These are phyloP conservation scores for Trichoderma breve DNA, from an alignment of 2,329 filamentous ascomycete species.

Conservation along the genomic window DNA sequence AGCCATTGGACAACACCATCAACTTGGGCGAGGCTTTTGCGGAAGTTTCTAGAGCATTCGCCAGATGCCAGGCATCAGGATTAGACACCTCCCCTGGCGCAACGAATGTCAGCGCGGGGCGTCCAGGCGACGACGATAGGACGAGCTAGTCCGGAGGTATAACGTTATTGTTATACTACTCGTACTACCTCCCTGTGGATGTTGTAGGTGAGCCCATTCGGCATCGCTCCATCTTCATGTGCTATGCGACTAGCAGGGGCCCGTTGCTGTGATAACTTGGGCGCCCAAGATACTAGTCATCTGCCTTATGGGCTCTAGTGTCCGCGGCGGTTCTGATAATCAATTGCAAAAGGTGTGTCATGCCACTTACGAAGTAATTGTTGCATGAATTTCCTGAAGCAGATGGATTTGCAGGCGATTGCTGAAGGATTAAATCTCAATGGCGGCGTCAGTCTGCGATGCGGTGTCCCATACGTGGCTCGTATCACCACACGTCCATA, in stretches of 20 bases:
- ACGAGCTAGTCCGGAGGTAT: background rate
- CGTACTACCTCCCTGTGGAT: background rate
- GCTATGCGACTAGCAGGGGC: background rate
- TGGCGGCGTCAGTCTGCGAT: background rate
- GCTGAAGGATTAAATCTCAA: background rate
- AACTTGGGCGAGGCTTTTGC: background rate
- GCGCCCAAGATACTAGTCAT: slow-evolving; percentile 6
- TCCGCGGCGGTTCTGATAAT: background rate
- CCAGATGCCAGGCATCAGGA: background rate
- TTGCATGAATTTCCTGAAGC: background rate
- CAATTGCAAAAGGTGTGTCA: background rate
- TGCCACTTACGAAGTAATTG: background rate
- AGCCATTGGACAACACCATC: slow-evolving; percentile 1
- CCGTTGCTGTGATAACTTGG: background rate
- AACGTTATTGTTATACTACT: background rate
- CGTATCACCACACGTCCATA: background rate
- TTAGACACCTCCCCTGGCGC: background rate
- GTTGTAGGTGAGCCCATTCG: background rate
- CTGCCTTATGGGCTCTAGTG: slow-evolving; percentile 3
- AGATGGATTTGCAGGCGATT: background rate
- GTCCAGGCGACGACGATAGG: background rate
- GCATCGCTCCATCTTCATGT: slow-evolving; percentile 2
- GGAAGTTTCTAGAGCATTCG: slow-evolving; percentile 9
- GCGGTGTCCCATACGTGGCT: background rate
- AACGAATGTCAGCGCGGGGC: background rate